These are phyloP conservation scores for Juglanconis sp. DNA, from an alignment of 2,329 filamentous ascomycete genomes.

Conservation along the genomic window DNA sequence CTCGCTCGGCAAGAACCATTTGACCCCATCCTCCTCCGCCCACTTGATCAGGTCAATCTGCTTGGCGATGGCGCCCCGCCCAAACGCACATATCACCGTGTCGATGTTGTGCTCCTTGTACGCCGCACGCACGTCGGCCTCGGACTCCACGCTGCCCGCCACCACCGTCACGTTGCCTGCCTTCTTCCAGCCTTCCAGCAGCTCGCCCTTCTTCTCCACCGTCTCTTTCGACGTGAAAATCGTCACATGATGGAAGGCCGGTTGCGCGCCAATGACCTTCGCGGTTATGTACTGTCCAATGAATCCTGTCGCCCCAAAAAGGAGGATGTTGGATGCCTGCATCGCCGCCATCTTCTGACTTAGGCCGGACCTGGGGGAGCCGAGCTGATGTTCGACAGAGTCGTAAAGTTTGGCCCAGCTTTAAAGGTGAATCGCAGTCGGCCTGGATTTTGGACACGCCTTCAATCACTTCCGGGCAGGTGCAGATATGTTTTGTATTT, in stretches of 20 bases:
- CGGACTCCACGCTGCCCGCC: constrained; percentile 51
- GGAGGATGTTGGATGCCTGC: constrained; percentile 27
- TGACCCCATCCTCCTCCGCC: constrained; percentile 52
- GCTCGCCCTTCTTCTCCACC: constrained; percentile 44
- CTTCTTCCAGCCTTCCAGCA: constrained; percentile 40
- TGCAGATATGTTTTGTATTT: background rate
- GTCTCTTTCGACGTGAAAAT: constrained; percentile 46
- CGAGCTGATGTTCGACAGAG: background rate
- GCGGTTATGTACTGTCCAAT: constrained; percentile 41
- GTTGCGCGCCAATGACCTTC: constrained; percentile 32
- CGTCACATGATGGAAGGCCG: constrained; percentile 31
- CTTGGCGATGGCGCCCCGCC: constrained; percentile 56
- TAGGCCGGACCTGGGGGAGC: background rate
- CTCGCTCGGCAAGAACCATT: constrained; percentile 66
- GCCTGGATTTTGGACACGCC: background rate
- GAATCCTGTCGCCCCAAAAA: constrained; percentile 40
- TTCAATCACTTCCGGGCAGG: background rate
- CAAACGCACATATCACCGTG: constrained; percentile 63
- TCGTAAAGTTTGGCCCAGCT: background rate
- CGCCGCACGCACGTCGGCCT: constrained; percentile 51
- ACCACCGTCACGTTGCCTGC: constrained; percentile 52
- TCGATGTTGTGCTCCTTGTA: constrained; percentile 56
- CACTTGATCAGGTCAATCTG: constrained; percentile 62
- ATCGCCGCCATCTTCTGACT: constrained; percentile 13
- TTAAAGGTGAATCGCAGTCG: no score